phyloP scores from a whole-genome alignment of 305 asterid genomes.

The Fraxinus floribunda region DNA sequence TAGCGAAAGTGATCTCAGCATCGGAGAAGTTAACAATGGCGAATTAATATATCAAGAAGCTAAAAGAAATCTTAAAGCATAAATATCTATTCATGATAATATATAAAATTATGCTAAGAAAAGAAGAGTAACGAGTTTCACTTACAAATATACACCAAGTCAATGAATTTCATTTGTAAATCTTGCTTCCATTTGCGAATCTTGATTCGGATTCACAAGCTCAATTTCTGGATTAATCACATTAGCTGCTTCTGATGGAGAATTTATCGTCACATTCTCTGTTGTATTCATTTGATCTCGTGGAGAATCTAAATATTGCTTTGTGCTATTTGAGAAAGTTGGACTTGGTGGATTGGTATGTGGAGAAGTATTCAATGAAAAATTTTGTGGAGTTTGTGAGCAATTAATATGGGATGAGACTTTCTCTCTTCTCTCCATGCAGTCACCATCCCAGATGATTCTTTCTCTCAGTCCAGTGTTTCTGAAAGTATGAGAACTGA shows the following conservation, averaged over 20 bases:
- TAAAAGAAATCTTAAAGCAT: neutral
- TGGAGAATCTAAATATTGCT: neutral
- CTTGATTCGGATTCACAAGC: neutral
- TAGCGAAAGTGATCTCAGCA: neutral
- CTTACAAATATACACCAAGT: neutral
- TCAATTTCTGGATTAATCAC: neutral
- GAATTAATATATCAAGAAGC: neutral
- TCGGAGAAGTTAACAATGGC: neutral
- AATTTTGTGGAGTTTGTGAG: slow-evolving; percentile 22
- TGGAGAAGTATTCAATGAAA: slow-evolving; percentile 20
- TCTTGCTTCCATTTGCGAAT: neutral
- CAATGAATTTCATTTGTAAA: neutral
- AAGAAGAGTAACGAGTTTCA: neutral
- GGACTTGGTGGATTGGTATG: slow-evolving; percentile 27
- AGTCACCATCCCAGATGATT: neutral
- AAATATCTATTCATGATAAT: neutral
- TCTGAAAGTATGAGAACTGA: slow-evolving; percentile 20
- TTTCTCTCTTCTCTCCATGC: neutral
- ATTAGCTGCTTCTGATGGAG: slow-evolving; percentile 5
- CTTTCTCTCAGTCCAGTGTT: slow-evolving; percentile 2
- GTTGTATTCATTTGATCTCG: neutral
- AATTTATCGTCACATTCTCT: neutral
- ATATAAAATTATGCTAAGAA: neutral
- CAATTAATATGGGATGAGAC: neutral
- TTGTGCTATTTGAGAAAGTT: neutral